A percentile compares a stretch with the other conserved stretches of the same genome.
phyloP scores from a whole-genome alignment of 2,329 filamentous ascomycete species.

The Arthrobotrys pseudoclavata region DNA sequence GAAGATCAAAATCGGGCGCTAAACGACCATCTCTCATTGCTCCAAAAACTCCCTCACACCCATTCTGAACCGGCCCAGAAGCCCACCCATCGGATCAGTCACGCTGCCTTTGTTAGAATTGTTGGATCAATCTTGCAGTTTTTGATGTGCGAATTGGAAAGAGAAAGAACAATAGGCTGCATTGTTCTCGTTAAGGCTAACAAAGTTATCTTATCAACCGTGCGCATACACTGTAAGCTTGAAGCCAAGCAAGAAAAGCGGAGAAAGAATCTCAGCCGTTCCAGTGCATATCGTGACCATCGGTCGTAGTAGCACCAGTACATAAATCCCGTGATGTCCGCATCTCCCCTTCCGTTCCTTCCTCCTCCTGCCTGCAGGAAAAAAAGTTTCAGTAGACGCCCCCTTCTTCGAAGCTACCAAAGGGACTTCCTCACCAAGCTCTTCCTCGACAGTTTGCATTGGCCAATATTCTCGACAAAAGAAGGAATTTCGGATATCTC shows the following conservation, averaged over 20 bases:
- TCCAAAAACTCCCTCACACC: slow-evolving; percentile 37
- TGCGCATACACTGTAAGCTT: slow-evolving; percentile 1
- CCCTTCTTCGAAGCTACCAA: slow-evolving; percentile 1
- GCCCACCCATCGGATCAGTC: not conserved
- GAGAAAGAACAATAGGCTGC: slow-evolving; percentile 5
- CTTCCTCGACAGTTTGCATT: slow-evolving; percentile 1
- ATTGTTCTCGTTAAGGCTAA: slow-evolving; percentile 11
- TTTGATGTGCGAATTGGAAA: not conserved
- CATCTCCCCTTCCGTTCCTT: slow-evolving; percentile 10
- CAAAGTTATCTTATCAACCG: slow-evolving; percentile 12
- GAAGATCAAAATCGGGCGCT: slow-evolving; percentile 34
- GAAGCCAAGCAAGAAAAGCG: slow-evolving; percentile 3
- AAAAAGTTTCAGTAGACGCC: slow-evolving; percentile 58
- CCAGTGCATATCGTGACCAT: not conserved
- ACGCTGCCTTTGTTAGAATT: not conserved
- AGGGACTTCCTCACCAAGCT: not conserved
- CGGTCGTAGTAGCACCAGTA: slow-evolving; percentile 16
- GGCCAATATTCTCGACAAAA: slow-evolving; percentile 2
- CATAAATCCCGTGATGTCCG: slow-evolving; percentile 52
- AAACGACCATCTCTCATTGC: slow-evolving; percentile 46
- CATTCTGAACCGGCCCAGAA: not conserved
- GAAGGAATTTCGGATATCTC: slow-evolving; percentile 10
- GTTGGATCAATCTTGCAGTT: not conserved
- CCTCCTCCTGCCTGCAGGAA: slow-evolving; percentile 8
- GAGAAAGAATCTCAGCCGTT: slow-evolving; percentile 16